Conservation (phyloP, 768 basidiomycete genomes). For the Cystofilobasidium bisporidii region DNA sequence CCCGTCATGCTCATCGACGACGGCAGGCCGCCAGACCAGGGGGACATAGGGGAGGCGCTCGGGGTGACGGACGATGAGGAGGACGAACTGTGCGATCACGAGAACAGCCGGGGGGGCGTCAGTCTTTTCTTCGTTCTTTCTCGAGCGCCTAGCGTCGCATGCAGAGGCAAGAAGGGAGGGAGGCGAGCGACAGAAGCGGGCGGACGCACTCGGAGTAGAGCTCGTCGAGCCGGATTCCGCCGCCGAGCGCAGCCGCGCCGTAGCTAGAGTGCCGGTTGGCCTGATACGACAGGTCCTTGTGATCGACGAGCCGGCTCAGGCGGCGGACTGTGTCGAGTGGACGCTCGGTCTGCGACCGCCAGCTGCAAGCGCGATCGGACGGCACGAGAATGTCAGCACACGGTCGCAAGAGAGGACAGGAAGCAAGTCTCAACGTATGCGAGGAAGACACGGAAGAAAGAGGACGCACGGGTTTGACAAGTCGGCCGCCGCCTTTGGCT, state of each 20-base stretch:
- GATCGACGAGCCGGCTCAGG: not conserved
- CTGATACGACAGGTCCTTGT: not conserved
- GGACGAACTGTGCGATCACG: not conserved
- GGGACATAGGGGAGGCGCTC: not conserved
- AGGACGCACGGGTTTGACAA: not conserved
- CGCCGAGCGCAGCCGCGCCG: not conserved
- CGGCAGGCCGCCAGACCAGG: not conserved
- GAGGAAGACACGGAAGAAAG: too few relatives aligned
- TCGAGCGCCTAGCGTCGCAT: too few relatives aligned
- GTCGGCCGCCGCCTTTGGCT: not conserved
- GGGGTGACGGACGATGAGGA: not conserved
- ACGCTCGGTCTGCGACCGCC: not conserved
- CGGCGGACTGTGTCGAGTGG: constrained; percentile 1
- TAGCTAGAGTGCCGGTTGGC: constrained; percentile 2
- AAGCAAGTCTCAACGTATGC: too few relatives aligned
- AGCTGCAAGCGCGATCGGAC: not conserved
- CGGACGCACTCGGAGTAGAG: not conserved
- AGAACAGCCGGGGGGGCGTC: too few relatives aligned
- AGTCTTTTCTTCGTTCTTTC: too few relatives aligned
- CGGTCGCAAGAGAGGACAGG: too few relatives aligned
- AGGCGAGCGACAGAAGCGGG: too few relatives aligned
- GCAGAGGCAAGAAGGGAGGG: too few relatives aligned
- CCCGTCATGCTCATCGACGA: constrained; percentile 8
- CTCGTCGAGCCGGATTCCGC: not conserved
- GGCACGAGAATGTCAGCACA: too few relatives aligned